Base-by-base conservation (phyloP, 1,284 basidiomycete genomes). In the Malassezia nana region DNA sequence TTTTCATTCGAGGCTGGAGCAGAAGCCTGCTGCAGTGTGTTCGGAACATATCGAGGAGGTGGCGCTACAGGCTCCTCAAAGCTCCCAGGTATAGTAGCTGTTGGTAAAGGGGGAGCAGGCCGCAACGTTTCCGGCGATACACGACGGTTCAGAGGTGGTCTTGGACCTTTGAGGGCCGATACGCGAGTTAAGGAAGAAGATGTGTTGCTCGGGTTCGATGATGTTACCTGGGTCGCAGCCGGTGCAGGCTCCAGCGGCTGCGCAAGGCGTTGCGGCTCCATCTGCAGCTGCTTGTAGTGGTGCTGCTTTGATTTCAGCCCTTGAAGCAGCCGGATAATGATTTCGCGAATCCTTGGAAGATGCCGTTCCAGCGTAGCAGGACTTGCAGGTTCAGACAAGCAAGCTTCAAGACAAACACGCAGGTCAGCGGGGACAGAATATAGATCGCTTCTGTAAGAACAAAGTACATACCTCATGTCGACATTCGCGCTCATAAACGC, bases 301-400 rank as follows among this genome's bases (percentile, higher is more conserved):
- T 85, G 83, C 75, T 98, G 94, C 75, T 96, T 96, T 54, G 79
- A 81, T 59, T 92, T 86, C 24, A 98, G 79, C 5, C 91, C 94
- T 66, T 90, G 87, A 26, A 98, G 77, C 4, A 98, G 80, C 66
- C 83, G 84, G 47, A 90, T 92, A 74, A 98, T 95, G 74, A 96
- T 94, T 64, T 83, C 81, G 43, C 92, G 84, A 43, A 96, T 91
- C 59, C 83, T 83, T 18, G 94, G 92, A 4, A 96, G 81, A 76
- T 89, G 94, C 1, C 84, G 77, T 47, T 92, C 87, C 57, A 98
- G 83, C 57, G 87, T 89, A 48, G 86, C 83, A 6, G 81, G 79
- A 0, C 82, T 85, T 28, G 91, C 89, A 51, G 92, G 87, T 75
- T 95, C 90, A 6, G 89, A 83, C 35, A 95, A 79, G 68, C 89